Evolutionary conservation across 1,139 yeast species (phyloP).

Genomic region (Geotrichum siamense): DNA sequence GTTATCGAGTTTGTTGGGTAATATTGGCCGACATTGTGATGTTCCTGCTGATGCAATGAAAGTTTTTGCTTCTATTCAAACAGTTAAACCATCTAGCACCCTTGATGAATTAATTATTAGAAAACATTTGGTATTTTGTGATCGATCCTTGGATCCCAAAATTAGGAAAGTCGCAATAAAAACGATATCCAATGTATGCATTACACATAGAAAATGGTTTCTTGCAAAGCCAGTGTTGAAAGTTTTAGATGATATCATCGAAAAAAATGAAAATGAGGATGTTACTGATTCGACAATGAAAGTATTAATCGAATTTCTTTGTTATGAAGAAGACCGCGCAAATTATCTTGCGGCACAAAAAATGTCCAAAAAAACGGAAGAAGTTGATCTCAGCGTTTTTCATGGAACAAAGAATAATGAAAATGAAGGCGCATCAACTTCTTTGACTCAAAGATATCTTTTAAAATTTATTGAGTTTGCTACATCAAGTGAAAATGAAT

Average conservation of each 20-base stretch:
- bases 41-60: slow-evolving; percentile 42
- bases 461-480: slow-evolving; percentile 45
- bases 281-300: slow-evolving; percentile 47
- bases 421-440: slow-evolving; percentile 66
- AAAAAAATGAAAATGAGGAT: slow-evolving; percentile 26
- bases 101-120: slow-evolving; percentile 51
- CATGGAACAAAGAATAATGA: slow-evolving; percentile 47
- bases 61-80: slow-evolving; percentile 40
- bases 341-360: slow-evolving; percentile 30
- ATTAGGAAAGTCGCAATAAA: slow-evolving; percentile 48
- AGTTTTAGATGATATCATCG: slow-evolving; percentile 49
- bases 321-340: slow-evolving; percentile 42
- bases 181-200: slow-evolving; percentile 52
- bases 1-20: slow-evolving; percentile 56
- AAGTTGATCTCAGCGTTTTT: slow-evolving; percentile 45
- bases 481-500: slow-evolving; percentile 40
- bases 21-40: slow-evolving; percentile 60
- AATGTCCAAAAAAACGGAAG: slow-evolving; percentile 33
- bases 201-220: slow-evolving; percentile 55
- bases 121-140: slow-evolving; percentile 49
- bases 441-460: slow-evolving; percentile 59
- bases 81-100: slow-evolving; percentile 39
- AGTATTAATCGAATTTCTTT: slow-evolving; percentile 49
- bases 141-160: slow-evolving; percentile 29
- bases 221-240: slow-evolving; percentile 42